Base-by-base conservation (phyloP, 768 basidiomycete genomes). In the Macrocybe gigantea region DNA sequence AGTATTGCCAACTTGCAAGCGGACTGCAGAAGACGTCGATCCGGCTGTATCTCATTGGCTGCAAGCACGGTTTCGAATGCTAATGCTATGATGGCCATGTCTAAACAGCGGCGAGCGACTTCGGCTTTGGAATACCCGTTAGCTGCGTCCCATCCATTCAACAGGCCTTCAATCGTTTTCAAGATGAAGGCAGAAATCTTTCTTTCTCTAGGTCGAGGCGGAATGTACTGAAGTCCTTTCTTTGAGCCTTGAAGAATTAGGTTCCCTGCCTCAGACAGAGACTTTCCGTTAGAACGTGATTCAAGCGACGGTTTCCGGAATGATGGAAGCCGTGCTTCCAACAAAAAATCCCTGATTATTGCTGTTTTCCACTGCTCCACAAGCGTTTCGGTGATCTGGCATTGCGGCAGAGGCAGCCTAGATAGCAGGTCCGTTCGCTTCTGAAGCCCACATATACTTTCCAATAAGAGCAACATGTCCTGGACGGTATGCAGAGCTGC, bases 261-360 rank as follows among this genome's bases (percentile, higher is more conserved):
- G 22, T 34, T 48, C 32, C 29, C 42, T 6, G 54, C 50, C 14
- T 12, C 34, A 9, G 39, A n/a, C n/a, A 34, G 29, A 11, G 30
- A 29, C 8, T 42, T 32, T 11, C 38, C 29, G 7, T 33, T n/a
- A n/a, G 22, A 12, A 11, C 45, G 41, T 13, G 40, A 14, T 8
- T 39, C 44, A 32, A 15, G 22, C 36, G 22, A 37, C n/a, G 48
- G 35, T 8, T 55, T 47, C 14, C 35, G 43, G 55, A 76, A 69
- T 1, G 60, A 44, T 0, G 85, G 84, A 14, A 93, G 67, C 41
- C 61, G 71, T n/a, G 85, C 84, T 47, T 76, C 60, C 2, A 94
- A 68, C 8, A 90, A 56, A 60, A 81, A 94, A 52, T 87, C 79
- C 9, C 82, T 80, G 47, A 94, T 82, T 29, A 79, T 66, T 38